Conservation (phyloP, 2,329 filamentous ascomycete species). For the Metarhizium brunneum region DNA sequence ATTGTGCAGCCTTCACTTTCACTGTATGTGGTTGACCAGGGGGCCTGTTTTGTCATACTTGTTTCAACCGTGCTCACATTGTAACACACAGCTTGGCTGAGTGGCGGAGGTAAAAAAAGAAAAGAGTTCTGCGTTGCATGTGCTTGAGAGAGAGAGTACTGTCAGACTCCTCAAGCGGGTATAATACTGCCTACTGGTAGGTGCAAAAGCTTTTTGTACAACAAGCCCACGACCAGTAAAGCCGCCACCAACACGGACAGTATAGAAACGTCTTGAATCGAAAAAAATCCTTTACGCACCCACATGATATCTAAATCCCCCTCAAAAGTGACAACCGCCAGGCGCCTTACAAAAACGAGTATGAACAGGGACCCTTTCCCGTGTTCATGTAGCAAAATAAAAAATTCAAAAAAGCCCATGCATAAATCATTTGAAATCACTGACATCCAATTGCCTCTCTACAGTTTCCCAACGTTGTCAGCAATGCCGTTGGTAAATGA, state of each 20-base stretch:
- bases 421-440: neutral
- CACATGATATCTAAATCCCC: neutral
- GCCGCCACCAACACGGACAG: neutral
- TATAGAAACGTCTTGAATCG: neutral
- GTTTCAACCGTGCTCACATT: too few relatives aligned
- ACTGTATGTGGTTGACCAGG: too few relatives aligned
- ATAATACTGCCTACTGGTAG: slow-evolving; percentile 1
- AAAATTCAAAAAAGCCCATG: neutral
- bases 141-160: neutral
- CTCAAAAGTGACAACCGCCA: neutral
- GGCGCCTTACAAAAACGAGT: neutral
- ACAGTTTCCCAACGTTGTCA: neutral
- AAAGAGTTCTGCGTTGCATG: neutral
- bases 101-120: neutral
- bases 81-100: too few relatives aligned
- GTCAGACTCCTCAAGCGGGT: neutral
- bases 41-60: too few relatives aligned
- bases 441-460: neutral
- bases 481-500: neutral
- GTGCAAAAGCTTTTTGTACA: neutral
- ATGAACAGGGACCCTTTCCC: neutral
- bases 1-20: too few relatives aligned
- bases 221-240: neutral
- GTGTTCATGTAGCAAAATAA: neutral
- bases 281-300: neutral